Conservation (phyloP, 2,329 filamentous ascomycete genomes). For the Aspergillus glaucus region DNA sequence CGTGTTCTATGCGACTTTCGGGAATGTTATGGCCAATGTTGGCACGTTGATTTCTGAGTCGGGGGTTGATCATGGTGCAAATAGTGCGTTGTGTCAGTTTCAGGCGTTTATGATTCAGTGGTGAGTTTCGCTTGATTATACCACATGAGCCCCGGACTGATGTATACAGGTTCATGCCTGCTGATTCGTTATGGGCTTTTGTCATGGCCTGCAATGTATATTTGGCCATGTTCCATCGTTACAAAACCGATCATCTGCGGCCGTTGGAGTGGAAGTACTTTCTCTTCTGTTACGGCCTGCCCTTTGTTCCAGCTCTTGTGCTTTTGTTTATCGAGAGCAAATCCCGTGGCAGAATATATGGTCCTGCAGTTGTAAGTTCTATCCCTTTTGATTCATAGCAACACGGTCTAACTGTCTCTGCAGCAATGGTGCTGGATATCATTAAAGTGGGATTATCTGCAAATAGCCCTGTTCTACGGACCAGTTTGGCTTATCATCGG, state of each 20-base stretch:
- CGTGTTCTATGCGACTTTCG: slow-evolving; percentile 71
- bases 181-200: slow-evolving; percentile 66
- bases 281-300: slow-evolving; percentile 61
- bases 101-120: slow-evolving; percentile 73
- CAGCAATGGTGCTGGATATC: slow-evolving; percentile 68
- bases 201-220: slow-evolving; percentile 76
- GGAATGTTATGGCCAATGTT: slow-evolving; percentile 67
- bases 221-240: slow-evolving; percentile 66
- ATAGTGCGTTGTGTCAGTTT: slow-evolving; percentile 59
- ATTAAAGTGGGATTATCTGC: slow-evolving; percentile 58
- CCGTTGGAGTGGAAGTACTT: slow-evolving; percentile 64
- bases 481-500: slow-evolving; percentile 23
- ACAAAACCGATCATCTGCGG: slow-evolving; percentile 55
- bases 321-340: slow-evolving; percentile 56
- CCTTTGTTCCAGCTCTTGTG: slow-evolving; percentile 58
- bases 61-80: slow-evolving; percentile 44
- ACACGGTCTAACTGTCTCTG: slow-evolving; percentile 39
- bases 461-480: slow-evolving; percentile 63
- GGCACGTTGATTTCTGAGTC: slow-evolving; percentile 63
- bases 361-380: slow-evolving; percentile 20
- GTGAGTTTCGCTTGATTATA: slow-evolving; percentile 41
- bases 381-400: slow-evolving; percentile 35
- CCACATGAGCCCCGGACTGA: neutral
- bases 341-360: slow-evolving; percentile 55
- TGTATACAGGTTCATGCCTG: slow-evolving; percentile 59